phyloP scores from a whole-genome alignment of 2,329 filamentous ascomycete species.

The Cytospora schulzeri region DNA sequence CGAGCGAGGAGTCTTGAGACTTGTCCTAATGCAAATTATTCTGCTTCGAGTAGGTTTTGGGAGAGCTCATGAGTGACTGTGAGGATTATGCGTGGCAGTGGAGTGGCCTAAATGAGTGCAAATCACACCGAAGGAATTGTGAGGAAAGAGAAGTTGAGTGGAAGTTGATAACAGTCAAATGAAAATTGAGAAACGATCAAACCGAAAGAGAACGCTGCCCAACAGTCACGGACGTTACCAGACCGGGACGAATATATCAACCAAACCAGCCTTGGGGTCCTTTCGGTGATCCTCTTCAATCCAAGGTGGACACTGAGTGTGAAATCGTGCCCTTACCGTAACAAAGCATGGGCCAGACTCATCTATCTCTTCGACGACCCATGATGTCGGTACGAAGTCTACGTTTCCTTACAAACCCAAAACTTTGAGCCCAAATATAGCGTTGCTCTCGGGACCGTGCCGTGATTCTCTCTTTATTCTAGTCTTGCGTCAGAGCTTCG shows the following conservation, averaged over 20 bases:
- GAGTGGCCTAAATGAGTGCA: no score
- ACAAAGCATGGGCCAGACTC: background rate
- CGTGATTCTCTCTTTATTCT: background rate
- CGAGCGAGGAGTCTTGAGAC: background rate
- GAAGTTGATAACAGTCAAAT: background rate
- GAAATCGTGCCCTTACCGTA: background rate
- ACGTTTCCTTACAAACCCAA: background rate
- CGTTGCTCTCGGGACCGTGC: background rate
- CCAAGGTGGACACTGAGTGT: no score
- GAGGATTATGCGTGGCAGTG: no score
- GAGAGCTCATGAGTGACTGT: background rate
- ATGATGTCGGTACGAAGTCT: background rate
- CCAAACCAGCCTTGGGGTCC: no score
- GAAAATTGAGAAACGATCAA: background rate
- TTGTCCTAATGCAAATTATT: background rate
- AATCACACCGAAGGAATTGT: background rate
- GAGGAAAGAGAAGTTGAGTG: background rate
- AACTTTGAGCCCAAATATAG: background rate
- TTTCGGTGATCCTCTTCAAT: no score
- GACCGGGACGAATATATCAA: background rate
- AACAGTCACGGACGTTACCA: background rate
- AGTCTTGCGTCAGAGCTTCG: background rate
- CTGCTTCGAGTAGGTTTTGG: no score
- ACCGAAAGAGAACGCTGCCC: background rate
- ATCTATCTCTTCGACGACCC: background rate